phyloP scores from a whole-genome alignment of 148 eudicot genomes.

The Fagopyrum homotropicum region DNA sequence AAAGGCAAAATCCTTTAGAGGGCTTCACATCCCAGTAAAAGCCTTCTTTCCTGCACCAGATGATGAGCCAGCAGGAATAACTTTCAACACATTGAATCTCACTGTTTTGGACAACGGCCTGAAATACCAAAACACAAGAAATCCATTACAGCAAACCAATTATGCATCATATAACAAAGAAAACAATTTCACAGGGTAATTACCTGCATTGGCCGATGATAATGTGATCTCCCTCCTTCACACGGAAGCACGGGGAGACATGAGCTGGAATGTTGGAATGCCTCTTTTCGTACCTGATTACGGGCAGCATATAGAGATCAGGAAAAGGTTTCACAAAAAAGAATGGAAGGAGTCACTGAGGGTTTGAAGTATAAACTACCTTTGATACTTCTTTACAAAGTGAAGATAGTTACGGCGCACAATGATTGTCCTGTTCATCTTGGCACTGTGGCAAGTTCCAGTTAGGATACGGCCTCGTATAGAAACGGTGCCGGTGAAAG shows the following conservation, averaged over 20 bases:
- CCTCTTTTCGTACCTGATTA: constrained; percentile 46
- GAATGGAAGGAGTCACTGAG: background rate
- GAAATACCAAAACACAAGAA: background rate
- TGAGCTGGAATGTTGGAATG: constrained; percentile 58
- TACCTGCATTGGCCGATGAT: constrained; percentile 58
- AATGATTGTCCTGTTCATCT: constrained; percentile 72
- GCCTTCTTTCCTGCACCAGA: constrained; percentile 58
- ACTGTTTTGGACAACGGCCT: constrained; percentile 62
- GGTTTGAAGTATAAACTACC: constrained; percentile 18
- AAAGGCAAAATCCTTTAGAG: background rate
- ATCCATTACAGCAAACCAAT: background rate
- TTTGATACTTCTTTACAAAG: constrained; percentile 71
- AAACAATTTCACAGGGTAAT: background rate
- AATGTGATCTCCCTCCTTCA: constrained; percentile 57
- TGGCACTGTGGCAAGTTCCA: constrained; percentile 88
- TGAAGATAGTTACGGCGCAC: constrained; percentile 71
- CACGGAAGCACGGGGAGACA: constrained; percentile 60
- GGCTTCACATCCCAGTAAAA: constrained; percentile 33
- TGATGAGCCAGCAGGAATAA: constrained; percentile 52
- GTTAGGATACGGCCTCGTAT: constrained; percentile 75
- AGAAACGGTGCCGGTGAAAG: constrained; percentile 66
- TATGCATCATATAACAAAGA: background rate
- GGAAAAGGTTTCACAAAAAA: background rate
- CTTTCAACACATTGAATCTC: constrained; percentile 57
- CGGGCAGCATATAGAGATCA: background rate